Base-by-base conservation (phyloP, 441 rosid species). In the Aleurites moluccanus region DNA sequence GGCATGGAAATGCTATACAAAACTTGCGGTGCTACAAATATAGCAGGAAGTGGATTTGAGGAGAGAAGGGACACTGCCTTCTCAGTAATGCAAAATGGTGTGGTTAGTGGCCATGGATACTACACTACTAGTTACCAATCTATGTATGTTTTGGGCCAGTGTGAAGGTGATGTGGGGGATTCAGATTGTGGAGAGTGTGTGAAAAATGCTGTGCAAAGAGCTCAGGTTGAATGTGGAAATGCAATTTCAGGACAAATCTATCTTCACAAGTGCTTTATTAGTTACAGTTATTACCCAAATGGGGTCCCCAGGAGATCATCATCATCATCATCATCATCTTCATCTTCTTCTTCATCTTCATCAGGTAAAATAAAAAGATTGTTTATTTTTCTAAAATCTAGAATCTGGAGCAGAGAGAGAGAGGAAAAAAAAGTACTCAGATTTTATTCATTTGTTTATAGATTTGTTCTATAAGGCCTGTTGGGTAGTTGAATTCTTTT, bases 111-210 rank as follows among this genome's bases (percentile, higher is more conserved):
- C 8, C 97, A 90, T 66, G 98, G 98, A 0, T 95, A 86, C 79
- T 95, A 81, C 20, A 83, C 97, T 0, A 82, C 91, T 0, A 93
- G 85, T 42, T 91, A 90, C 73, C 88, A 92, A 77, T 85, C 90
- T 28, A 83, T 95, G 59, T 89, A 86, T 77, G 78, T 93, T 15
- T 81, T 95, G 83, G 99, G 92, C 42, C 99, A 95, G 82, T 95
- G 99, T 76, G 92, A 95, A 75, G 99, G 99, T 16, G 98, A 93
- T 84, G 86, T 96, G 27, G 99, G 98, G 73, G 98, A 93, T 77
- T 82, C 97, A 2, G 99, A 96, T 80, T 96, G 99, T 71, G 97
- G 93, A 1, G 86, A 83, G 0, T 96, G 99, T 73, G 83, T 93
- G 6, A 89, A 87, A 75, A 87, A 59, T 78, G 99, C 98, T 44